Conservation (phyloP, 768 basidiomycete species). For the Collybia sp. region DNA sequence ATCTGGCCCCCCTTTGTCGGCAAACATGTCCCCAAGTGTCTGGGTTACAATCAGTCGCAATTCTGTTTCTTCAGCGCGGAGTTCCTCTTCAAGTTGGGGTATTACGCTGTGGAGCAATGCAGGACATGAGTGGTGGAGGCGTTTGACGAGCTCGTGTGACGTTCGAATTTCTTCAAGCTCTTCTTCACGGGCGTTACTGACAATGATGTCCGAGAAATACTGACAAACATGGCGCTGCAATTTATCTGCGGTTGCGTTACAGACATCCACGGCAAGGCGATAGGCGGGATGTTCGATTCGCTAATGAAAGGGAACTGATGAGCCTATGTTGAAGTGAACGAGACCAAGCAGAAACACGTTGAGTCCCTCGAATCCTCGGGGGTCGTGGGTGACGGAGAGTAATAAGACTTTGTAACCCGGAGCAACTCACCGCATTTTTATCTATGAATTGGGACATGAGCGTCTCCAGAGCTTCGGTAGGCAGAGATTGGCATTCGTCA, state of each 20-base stretch:
- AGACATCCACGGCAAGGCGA: constrained; percentile 81
- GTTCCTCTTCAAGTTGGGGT: constrained; percentile 88
- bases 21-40: constrained; percentile 88
- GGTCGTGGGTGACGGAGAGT: no score
- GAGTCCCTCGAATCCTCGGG: background rate
- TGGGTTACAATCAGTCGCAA: constrained; percentile 81
- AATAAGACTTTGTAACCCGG: no score
- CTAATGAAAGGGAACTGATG: constrained; percentile 25
- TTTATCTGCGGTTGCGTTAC: constrained; percentile 79
- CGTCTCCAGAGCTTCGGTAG: constrained; percentile 71
- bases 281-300: constrained; percentile 71
- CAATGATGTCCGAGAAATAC: constrained; percentile 90
- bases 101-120: constrained; percentile 84
- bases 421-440: constrained; percentile 64
- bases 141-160: constrained; percentile 84
- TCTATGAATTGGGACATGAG: constrained; percentile 85
- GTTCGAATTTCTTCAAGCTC: constrained; percentile 64
- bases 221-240: constrained; percentile 86
- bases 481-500: constrained; percentile 80
- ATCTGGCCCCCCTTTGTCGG: constrained; percentile 68
- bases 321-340: background rate
- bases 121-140: constrained; percentile 76
- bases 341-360: constrained; percentile 1
- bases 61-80: constrained; percentile 68
- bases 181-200: constrained; percentile 54